These are phyloP conservation scores for Pleurotus tuber-regium DNA, from an alignment of 768 basidiomycete genomes.

Conservation along the genomic window DNA sequence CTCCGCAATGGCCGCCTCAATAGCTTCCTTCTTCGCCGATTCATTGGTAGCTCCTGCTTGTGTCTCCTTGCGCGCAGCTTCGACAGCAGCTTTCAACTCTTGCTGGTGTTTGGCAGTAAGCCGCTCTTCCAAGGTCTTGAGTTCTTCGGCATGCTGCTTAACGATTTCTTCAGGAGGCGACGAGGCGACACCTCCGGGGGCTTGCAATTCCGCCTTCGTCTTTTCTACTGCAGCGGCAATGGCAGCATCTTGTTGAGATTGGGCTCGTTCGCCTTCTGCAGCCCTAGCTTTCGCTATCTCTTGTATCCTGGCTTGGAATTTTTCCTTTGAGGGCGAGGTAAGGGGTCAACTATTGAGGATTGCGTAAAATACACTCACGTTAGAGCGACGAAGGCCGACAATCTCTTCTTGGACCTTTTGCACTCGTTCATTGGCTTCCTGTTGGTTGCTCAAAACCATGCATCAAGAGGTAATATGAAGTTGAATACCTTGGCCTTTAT, in stretches of 20 bases:
- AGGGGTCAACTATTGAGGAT: not conserved
- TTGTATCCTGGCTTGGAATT: constrained; percentile 53
- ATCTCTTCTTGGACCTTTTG: constrained; percentile 43
- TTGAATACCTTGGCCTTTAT: constrained; percentile 52
- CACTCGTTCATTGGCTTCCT: constrained; percentile 41
- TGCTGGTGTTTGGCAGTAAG: constrained; percentile 51
- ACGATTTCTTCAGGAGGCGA: constrained; percentile 36
- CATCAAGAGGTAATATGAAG: not conserved
- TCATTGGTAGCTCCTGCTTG: constrained; percentile 18
- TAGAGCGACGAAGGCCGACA: constrained; percentile 40
- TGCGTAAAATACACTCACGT: constrained; percentile 29
- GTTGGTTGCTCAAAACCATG: not conserved
- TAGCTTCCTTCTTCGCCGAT: constrained; percentile 34
- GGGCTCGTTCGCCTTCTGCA: constrained; percentile 40
- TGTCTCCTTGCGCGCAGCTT: constrained; percentile 36
- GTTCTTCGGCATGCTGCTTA: constrained; percentile 58
- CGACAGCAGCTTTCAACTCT: constrained; percentile 52
- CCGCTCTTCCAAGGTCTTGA: constrained; percentile 52
- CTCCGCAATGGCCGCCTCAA: constrained; percentile 47
- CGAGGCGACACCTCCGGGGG: constrained; percentile 17
- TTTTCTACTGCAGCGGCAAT: constrained; percentile 60
- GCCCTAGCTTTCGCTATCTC: constrained; percentile 52
- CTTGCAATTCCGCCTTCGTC: constrained; percentile 43
- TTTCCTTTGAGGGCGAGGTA: constrained; percentile 42
- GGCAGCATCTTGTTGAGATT: constrained; percentile 43